These are phyloP conservation scores for Linum trigynum DNA, from an alignment of 345 rosid genomes.

Conservation along the genomic window DNA sequence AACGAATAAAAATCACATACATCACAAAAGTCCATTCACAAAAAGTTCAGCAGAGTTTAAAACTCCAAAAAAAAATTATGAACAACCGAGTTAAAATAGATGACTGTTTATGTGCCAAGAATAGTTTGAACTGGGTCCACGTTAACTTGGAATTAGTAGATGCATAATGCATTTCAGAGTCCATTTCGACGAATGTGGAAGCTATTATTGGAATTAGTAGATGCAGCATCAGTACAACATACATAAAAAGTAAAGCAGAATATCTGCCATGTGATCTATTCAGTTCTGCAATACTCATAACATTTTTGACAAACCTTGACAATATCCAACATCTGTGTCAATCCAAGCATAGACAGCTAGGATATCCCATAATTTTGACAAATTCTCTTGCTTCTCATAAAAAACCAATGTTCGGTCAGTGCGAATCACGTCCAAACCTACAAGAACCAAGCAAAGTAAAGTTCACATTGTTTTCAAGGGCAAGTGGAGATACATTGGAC, in stretches of 20 bases:
- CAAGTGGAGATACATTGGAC: too few species aligned
- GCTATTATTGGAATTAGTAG: neutral
- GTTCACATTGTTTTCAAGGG: too few species aligned
- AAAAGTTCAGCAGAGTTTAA: too few species aligned
- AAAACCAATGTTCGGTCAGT: conserved; percentile 85
- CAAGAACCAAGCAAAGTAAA: conserved; percentile 1
- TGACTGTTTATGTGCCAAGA: neutral
- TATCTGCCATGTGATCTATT: neutral
- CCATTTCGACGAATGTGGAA: neutral
- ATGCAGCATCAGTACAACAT: neutral
- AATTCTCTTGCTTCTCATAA: conserved; percentile 77
- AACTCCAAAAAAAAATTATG: too few species aligned
- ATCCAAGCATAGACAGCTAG: conserved; percentile 93
- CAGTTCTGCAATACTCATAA: neutral
- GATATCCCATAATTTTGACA: conserved; percentile 95
- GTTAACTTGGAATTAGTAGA: neutral
- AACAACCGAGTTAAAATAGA: too few species aligned
- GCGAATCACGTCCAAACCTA: conserved; percentile 91
- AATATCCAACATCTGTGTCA: conserved; percentile 86
- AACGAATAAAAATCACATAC: too few species aligned
- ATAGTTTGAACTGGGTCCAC: neutral
- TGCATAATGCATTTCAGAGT: neutral
- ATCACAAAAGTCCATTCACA: too few species aligned
- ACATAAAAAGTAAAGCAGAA: neutral
- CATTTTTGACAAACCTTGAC: conserved; percentile 60